Base-by-base conservation (phyloP, 305 asterid species). In the Solanum hybrid region DNA sequence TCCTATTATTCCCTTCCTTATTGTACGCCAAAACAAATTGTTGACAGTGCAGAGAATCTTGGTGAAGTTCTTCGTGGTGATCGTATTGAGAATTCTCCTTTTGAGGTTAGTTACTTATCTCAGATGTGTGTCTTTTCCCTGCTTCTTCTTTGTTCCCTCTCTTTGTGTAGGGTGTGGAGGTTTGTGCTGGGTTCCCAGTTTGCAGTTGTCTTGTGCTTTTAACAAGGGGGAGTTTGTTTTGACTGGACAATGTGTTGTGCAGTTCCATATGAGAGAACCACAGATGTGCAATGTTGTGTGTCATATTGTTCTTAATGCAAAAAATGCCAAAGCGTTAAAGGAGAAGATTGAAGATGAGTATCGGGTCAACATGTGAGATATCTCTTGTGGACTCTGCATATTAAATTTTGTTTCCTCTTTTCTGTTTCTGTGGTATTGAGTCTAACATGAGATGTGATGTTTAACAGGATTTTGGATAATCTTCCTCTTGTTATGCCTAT, bases 61-160 rank as follows among this genome's bases (percentile, higher is more conserved):
- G 98, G 98, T 87, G 98, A 96, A 94, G 97, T 96, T 89, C 96
- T 95, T 92, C 98, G 97, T 57, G 99, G 99, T 89, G 99, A 96
- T 93, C 99, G 99, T 87, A 96, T 96, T 89, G 99, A 96, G 93
- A 96, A 96, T 94, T 95, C 99, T 65, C 97, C 94, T 90, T 96
- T 93, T 90, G 99, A 92, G 95, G 99, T 96, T 65, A 80, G 94
- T 90, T 79, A 79, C 77, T 88, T n/a, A 80, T 84, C 65, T 88
- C 34, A 45, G 88, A 41, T 31, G 39, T 31, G 24, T 31, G 24
- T 27, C 2, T 37, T 37, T 36, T 87, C 15, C 80, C 90, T 38
- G 26, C 85, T 10, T 80, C 78, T 65, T 51, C 29, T 39, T 57
- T 88, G 75, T 26, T 6, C 37, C 76, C n/a, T 65, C 4, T 14